Evolutionary conservation across 495 filamentous ascomycete genomes (phyloP), one percentile per base, ranked within the genome.

Genomic region (Tricharina praecox): DNA sequence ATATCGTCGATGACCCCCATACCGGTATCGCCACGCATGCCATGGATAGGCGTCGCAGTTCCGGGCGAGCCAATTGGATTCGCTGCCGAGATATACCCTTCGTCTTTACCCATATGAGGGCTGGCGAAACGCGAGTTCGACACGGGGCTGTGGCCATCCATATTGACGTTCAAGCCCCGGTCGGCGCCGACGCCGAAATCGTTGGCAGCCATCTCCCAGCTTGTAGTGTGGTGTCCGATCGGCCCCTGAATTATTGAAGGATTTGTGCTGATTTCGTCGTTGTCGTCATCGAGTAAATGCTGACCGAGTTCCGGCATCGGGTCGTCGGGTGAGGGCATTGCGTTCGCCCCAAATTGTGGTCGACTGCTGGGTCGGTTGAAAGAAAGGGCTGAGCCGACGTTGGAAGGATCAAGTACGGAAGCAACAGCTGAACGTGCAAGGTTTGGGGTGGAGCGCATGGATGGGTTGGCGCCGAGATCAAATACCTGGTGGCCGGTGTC

Each of bases 1-100:
- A 71, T 71, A 56, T 80, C 77, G 25, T 74, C 73, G 19, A 72
- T 68, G 20, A 64, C 69, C 25, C 71, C 72, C 47, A 76, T 56
- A 32, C 70, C 72, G 11, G 55, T 46, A 23, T 51, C 50, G 9
- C 48, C 52, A 10, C 54, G 54, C 41, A 52, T 48, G 21, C 52
- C 46, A 10, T 53, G 50, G n/a, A 52, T 40, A 15, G 56, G 56
- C 15, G 55, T 55, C 48, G 50, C 48, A 20, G 48, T 47, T 8
- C 58, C 54, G 16, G 58, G 58, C 20, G 58, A 61, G 30, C 49
- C 50, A 35, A 61, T 54, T 23, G 57, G 58, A 36, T 75, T 20
- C 18, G 79, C 79, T 48, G 83, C 82, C 13, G 87, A 93, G 40
- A 86, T 82, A 60, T 94, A 94, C 10, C 88, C 88, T 66, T 95